A percentile compares a stretch with the other conserved stretches of the same genome.
Evolutionary conservation across 768 basidiomycete genomes (phyloP).

Genomic region (Termitomyces eurrhizus): DNA sequence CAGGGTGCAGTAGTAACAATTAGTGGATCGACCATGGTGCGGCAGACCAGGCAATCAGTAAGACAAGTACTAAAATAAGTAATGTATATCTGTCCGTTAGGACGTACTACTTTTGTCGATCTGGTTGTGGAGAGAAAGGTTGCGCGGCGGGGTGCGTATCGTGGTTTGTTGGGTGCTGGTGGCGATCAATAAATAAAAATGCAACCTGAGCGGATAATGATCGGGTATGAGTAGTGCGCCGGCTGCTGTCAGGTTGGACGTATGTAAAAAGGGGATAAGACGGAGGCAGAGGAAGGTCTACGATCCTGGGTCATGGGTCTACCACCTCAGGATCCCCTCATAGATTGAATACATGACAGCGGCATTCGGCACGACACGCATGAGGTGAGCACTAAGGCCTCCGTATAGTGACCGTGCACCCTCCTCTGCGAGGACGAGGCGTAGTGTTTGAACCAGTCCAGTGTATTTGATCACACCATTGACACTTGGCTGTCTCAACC

Average conservation of each 20-base stretch:
- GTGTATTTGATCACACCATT: conserved; percentile 81
- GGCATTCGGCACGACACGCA: conserved; percentile 97
- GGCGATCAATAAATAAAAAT: background rate
- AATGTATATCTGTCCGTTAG: conserved; percentile 4
- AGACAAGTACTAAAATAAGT: background rate
- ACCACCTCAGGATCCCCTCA: conserved; percentile 75
- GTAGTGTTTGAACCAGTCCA: conserved; percentile 80
- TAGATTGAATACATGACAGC: conserved; percentile 97
- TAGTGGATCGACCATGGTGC: conserved; percentile 1
- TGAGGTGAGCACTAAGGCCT: conserved; percentile 90
- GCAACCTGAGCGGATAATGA: background rate
- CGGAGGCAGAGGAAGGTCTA: too few species aligned
- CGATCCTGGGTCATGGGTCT: background rate
- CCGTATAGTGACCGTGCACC: conserved; percentile 84
- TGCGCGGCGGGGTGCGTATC: background rate
- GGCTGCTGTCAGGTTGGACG: background rate
- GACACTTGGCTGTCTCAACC: conserved; percentile 83
- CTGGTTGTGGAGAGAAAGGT: background rate
- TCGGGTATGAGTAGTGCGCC: background rate
- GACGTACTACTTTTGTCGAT: conserved; percentile 4
- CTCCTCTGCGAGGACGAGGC: conserved; percentile 85
- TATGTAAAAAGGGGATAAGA: background rate
- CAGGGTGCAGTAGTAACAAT: conserved; percentile 2
- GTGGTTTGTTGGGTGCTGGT: background rate
- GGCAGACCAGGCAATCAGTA: conserved; percentile 4